Evolutionary conservation across 371 early-diverging fungal species (phyloP).

Genomic region (Mucor irregularis): DNA sequence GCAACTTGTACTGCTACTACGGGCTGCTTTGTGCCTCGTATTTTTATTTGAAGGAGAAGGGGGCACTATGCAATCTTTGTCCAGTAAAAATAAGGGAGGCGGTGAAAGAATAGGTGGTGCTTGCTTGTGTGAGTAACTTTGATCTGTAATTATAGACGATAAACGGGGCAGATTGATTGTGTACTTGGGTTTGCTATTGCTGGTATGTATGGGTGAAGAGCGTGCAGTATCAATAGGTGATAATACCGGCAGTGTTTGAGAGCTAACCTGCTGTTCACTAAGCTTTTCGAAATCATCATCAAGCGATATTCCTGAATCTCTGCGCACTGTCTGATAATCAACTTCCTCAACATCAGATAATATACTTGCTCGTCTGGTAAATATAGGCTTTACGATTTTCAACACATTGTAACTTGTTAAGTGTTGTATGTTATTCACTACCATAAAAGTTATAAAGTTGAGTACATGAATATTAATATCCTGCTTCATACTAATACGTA

Average conservation of each 20-base stretch:
- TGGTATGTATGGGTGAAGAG: background rate
- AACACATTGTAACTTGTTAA: background rate
- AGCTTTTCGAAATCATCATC: slow-evolving; percentile 2
- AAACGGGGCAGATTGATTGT: slow-evolving; percentile 2
- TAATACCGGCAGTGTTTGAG: slow-evolving; percentile 5
- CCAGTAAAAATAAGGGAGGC: background rate
- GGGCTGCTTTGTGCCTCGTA: background rate
- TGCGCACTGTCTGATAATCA: slow-evolving; percentile 9
- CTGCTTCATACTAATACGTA: background rate
- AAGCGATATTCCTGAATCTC: slow-evolving; percentile 35
- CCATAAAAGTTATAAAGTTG: background rate
- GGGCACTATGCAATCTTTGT: background rate
- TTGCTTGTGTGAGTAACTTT: background rate
- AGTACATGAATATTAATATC: background rate
- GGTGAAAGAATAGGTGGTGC: slow-evolving; percentile 5
- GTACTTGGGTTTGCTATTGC: too few species aligned
- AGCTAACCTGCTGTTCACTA: background rate
- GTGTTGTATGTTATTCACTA: too few species aligned
- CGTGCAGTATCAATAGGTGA: slow-evolving; percentile 1
- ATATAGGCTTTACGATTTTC: slow-evolving; percentile 20
- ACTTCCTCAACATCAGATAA: background rate
- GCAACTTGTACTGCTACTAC: background rate
- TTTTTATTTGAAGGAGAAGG: background rate
- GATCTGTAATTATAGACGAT: background rate
- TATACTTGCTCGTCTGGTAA: background rate